These are phyloP conservation scores for Leptosphaerulina australis DNA, from an alignment of 2,329 filamentous ascomycete genomes.

Conservation along the genomic window DNA sequence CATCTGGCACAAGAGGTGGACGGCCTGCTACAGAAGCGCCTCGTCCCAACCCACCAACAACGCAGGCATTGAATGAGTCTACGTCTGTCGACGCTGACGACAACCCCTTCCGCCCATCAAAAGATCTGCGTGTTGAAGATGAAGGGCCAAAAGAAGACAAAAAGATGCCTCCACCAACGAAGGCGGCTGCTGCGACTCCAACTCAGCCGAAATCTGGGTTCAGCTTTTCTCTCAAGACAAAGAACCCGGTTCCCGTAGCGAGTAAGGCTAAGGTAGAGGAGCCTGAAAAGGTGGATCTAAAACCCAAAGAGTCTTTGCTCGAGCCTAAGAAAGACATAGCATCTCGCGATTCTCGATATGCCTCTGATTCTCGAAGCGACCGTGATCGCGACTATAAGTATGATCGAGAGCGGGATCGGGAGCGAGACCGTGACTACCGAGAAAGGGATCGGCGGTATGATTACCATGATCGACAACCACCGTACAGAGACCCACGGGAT, in stretches of 20 bases:
- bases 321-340: constrained; percentile 49
- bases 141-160: constrained; percentile 58
- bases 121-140: constrained; percentile 70
- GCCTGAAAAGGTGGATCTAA: constrained; percentile 41
- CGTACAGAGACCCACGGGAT: constrained; percentile 39
- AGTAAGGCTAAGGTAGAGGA: constrained; percentile 57
- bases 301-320: constrained; percentile 49
- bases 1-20: constrained; percentile 60
- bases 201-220: constrained; percentile 65
- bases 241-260: constrained; percentile 62
- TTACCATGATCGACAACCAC: constrained; percentile 33
- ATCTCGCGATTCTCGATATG: constrained; percentile 36
- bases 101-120: constrained; percentile 67
- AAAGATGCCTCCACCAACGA: constrained; percentile 60
- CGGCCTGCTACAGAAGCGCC: constrained; percentile 51
- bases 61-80: constrained; percentile 27
- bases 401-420: constrained; percentile 47
- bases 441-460: constrained; percentile 50
- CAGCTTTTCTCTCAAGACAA: constrained; percentile 89
- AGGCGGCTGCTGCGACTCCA: constrained; percentile 58
- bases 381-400: constrained; percentile 32
- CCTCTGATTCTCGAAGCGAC: constrained; percentile 32
- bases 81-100: constrained; percentile 60
- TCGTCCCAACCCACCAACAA: constrained; percentile 30
- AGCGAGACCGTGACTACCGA: constrained; percentile 48